A percentile compares a stretch with the other conserved stretches of the same genome.
These are phyloP conservation scores for Ensete glaucum DNA, from an alignment of 176 grass and related monocot species.

Conservation along the genomic window DNA sequence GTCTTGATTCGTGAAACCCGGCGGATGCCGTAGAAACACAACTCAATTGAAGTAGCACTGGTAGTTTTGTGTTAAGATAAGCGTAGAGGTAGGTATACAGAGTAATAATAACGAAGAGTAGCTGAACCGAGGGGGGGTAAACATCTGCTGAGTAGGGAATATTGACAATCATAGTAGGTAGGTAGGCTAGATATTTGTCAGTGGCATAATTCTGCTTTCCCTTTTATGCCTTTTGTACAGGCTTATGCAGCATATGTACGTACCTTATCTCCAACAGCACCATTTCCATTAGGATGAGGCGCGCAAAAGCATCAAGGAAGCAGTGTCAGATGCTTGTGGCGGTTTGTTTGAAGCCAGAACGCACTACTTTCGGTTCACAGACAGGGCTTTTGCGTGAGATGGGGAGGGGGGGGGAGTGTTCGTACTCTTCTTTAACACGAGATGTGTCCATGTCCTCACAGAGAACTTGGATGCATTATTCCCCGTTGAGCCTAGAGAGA, in stretches of 20 bases:
- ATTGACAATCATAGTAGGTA: constrained; percentile 26
- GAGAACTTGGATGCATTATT: no score
- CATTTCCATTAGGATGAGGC: not conserved
- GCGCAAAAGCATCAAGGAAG: not conserved
- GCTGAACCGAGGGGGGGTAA: constrained; percentile 8
- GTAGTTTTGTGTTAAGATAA: not conserved
- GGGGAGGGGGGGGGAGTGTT: no score
- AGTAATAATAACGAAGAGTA: constrained; percentile 12
- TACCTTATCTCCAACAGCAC: not conserved
- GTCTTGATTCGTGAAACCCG: not conserved
- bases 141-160: constrained; percentile 7
- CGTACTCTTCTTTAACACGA: no score
- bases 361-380: no score
- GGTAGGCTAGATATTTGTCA: constrained; percentile 27
- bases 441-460: no score
- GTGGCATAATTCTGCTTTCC: constrained; percentile 35
- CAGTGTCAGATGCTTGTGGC: not conserved
- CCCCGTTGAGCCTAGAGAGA: no score
- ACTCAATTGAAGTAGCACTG: constrained; percentile 1
- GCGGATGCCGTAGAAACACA: not conserved
- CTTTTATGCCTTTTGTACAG: constrained; percentile 35
- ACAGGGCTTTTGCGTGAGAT: no score
- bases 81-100: constrained; percentile 12
- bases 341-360: no score
- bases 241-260: constrained; percentile 17